These are phyloP conservation scores for Anisodus acutangulus DNA, from an alignment of 257 asterid species.

Conservation along the genomic window DNA sequence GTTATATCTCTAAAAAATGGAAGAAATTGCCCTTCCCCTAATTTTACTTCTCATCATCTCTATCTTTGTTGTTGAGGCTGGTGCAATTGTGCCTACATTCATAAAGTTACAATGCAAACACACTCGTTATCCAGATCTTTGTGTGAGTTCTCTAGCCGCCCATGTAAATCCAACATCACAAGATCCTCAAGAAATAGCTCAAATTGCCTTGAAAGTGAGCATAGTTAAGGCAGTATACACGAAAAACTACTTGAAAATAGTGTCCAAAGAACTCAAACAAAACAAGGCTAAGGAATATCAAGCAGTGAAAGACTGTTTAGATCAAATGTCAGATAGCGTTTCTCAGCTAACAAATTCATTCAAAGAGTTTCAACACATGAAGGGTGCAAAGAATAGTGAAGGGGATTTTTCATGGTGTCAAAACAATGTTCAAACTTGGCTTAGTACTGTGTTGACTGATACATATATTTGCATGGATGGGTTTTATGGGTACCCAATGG, in stretches of 20 bases:
- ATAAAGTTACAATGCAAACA: conserved; percentile 50
- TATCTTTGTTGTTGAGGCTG: conserved; percentile 19
- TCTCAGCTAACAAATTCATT: conserved; percentile 57
- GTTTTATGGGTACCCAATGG: conserved; percentile 51
- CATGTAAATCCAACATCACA: conserved; percentile 39
- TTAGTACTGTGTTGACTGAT: conserved; percentile 62
- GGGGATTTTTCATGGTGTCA: conserved; percentile 59
- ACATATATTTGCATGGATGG: conserved; percentile 59
- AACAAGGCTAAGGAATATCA: conserved; percentile 45
- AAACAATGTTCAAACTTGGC: conserved; percentile 61
- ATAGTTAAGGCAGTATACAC: conserved; percentile 55
- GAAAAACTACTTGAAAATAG: conserved; percentile 46
- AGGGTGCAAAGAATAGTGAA: conserved; percentile 37
- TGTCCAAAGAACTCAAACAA: conserved; percentile 46
- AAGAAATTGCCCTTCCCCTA: conserved; percentile 27
- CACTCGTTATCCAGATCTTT: conserved; percentile 52
- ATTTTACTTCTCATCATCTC: conserved; percentile 37
- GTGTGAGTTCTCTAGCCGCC: conserved; percentile 45
- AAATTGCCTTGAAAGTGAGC: conserved; percentile 58
- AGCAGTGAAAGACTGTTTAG: conserved; percentile 58
- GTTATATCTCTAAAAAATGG: conserved; percentile 27
- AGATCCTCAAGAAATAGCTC: conserved; percentile 56
- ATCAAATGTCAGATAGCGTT: conserved; percentile 69
- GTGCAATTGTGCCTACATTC: conserved; percentile 36
- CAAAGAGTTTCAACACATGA: conserved; percentile 50